These are phyloP conservation scores for Thamnidium elegans DNA, from an alignment of 192 early-diverging fungal species.

Conservation along the genomic window DNA sequence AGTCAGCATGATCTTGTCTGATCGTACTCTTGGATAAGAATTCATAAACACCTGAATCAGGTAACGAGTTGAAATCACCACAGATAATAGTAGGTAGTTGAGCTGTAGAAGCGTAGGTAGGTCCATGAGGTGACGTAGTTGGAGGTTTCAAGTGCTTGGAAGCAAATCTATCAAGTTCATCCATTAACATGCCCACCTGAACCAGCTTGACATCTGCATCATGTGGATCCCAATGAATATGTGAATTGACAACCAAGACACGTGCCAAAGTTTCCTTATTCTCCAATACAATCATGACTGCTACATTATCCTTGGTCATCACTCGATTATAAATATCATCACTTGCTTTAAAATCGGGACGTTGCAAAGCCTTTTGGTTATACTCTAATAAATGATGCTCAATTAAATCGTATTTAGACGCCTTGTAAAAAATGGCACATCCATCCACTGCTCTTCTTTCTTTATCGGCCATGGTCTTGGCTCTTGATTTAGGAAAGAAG, in stretches of 20 bases:
- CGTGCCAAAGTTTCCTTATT: slow-evolving; percentile 70
- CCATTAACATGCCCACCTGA: slow-evolving; percentile 90
- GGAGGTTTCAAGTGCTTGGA: slow-evolving; percentile 44
- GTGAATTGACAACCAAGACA: slow-evolving; percentile 82
- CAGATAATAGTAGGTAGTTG: slow-evolving; percentile 71
- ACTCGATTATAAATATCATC: slow-evolving; percentile 97
- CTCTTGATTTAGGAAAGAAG: slow-evolving; percentile 92
- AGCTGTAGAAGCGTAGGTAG: slow-evolving; percentile 32
- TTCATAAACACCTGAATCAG: slow-evolving; percentile 89
- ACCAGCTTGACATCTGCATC: slow-evolving; percentile 95
- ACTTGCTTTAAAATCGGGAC: slow-evolving; percentile 83
- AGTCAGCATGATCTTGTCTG: slow-evolving; percentile 81
- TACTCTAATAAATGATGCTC: slow-evolving; percentile 92
- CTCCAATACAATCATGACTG: slow-evolving; percentile 78
- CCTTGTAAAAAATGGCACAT: slow-evolving; percentile 92
- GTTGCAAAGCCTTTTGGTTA: slow-evolving; percentile 85
- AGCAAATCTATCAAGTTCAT: slow-evolving; percentile 74
- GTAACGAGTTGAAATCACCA: slow-evolving; percentile 93
- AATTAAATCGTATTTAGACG: slow-evolving; percentile 71
- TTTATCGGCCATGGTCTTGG: slow-evolving; percentile 89
- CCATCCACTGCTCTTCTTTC: slow-evolving; percentile 89
- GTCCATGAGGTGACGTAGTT: neutral
- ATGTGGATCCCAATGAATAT: slow-evolving; percentile 91
- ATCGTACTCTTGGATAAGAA: slow-evolving; percentile 77
- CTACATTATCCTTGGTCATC: slow-evolving; percentile 96